Conservation (phyloP, 2,329 filamentous ascomycete species). For the Fusarium sp. region DNA sequence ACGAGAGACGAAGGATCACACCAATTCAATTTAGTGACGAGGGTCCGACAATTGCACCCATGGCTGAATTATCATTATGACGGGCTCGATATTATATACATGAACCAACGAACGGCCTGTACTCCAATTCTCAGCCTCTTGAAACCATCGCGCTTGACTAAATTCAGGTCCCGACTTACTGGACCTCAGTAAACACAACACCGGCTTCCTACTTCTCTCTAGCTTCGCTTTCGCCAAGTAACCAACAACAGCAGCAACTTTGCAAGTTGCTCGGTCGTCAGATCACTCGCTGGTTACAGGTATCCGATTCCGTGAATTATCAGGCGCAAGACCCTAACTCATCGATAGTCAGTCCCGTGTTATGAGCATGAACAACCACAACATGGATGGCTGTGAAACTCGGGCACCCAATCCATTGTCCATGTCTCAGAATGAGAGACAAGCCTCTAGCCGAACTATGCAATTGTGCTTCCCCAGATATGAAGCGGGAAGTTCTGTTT, state of each 20-base stretch:
- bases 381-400: slow-evolving; percentile 34
- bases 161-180: slow-evolving; percentile 34
- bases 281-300: slow-evolving; percentile 8
- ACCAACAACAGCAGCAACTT: background rate
- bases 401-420: slow-evolving; percentile 28
- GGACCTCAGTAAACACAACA: slow-evolving; percentile 31
- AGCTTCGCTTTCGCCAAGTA: slow-evolving; percentile 2
- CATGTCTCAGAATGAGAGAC: slow-evolving; percentile 26
- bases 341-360: slow-evolving; percentile 19
- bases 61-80: slow-evolving; percentile 22
- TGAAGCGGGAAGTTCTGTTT: slow-evolving; percentile 4
- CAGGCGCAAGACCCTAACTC: slow-evolving; percentile 4
- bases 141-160: slow-evolving; percentile 19
- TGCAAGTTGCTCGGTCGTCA: background rate
- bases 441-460: slow-evolving; percentile 37
- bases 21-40: slow-evolving; percentile 10
- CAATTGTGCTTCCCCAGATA: slow-evolving; percentile 24
- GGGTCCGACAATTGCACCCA: slow-evolving; percentile 2
- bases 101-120: slow-evolving; percentile 11
- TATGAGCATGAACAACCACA: slow-evolving; percentile 31
- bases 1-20: slow-evolving; percentile 3
- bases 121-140: slow-evolving; percentile 27
- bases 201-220: slow-evolving; percentile 20
- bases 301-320: slow-evolving; percentile 5
- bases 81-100: slow-evolving; percentile 26